Evolutionary conservation across 2,329 filamentous ascomycete genomes (phyloP), one percentile per base, ranked within the genome.

Genomic region (Sporothrix curviconia): DNA sequence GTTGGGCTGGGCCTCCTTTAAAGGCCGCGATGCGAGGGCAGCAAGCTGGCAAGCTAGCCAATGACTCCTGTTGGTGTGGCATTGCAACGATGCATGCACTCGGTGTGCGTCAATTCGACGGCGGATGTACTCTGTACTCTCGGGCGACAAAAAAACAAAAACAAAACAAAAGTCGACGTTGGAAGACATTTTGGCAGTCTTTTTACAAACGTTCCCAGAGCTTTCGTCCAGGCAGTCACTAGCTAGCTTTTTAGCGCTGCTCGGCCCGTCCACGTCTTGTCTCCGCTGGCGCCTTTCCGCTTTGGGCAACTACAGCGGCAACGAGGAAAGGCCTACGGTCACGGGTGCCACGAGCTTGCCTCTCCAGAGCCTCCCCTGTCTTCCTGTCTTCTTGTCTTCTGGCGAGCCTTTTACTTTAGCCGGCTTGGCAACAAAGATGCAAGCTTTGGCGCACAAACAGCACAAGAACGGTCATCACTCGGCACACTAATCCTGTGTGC

Each of bases 211-310:
- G n/a, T 30, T 25, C 47, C 46, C 47, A 37, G 36, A 50, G n/a
- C n/a, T n/a, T n/a, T n/a, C n/a, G n/a, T n/a, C n/a, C 47, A 52
- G 25, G 50, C 37, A 37, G 39, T 24, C 37, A 19, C 34, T 34
- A 51, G 34, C 22, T 39, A 37, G 37, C 37, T 11, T 44, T 30
- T 56, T 56, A 56, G 54, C 54, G 54, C 43, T 56, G 54, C 24
- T 56, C 54, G 54, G 54, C 30, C 54, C 54, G 54, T 30, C 34
- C n/a, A 47, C 36, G 42, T 55, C 43, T 47, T 34, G n/a, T 47
- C 32, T 37, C 42, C 53, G 34, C 34, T 34, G n/a, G 42, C 54
- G 44, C 43, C 50, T 54, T 34, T 25, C 51, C 51, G 19, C 14
- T 54, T 53, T 44, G 8, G 39, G 51, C 28, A 54, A 44, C 39